Conservation (phyloP, 208 protist species). For the Trypanosoma caninum region DNA sequence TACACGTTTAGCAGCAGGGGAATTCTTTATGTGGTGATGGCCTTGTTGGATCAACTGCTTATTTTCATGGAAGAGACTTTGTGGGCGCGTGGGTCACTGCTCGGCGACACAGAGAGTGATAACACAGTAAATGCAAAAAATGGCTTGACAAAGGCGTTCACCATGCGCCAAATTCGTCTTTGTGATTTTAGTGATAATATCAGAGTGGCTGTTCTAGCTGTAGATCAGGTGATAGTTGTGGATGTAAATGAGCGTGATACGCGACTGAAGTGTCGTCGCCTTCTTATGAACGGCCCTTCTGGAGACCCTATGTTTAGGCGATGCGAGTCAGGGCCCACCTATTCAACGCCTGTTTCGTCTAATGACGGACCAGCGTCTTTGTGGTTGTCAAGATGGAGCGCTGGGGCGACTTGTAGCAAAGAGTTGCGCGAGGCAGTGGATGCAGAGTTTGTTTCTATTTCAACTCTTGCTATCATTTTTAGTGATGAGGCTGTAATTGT, state of each 20-base stretch:
- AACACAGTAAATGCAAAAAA: not conserved
- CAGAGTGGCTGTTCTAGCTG: conserved; percentile 14
- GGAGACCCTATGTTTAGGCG: not conserved
- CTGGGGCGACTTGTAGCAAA: not conserved
- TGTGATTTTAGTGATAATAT: conserved; percentile 20
- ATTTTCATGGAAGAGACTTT: conserved; percentile 50
- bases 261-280: conserved; percentile 2
- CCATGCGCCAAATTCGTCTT: conserved; percentile 11
- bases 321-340: not conserved
- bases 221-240: conserved; percentile 16
- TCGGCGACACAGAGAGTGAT: conserved; percentile 11
- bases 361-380: not conserved
- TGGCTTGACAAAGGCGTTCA: not conserved
- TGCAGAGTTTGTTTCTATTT: conserved; percentile 18
- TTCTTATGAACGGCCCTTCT: not conserved
- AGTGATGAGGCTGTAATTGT: conserved; percentile 22
- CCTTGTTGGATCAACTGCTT: conserved; percentile 45
- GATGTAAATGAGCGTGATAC: conserved; percentile 6
- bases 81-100: conserved; percentile 34
- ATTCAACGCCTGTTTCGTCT: not conserved
- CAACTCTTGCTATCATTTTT: conserved; percentile 17
- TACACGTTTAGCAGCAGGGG: conserved; percentile 48
- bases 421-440: conserved; percentile 12
- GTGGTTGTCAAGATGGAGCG: conserved; percentile 2
- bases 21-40: conserved; percentile 62